Evolutionary conservation across 345 rosid species (phyloP).

Genomic region (Brassica juncea): DNA sequence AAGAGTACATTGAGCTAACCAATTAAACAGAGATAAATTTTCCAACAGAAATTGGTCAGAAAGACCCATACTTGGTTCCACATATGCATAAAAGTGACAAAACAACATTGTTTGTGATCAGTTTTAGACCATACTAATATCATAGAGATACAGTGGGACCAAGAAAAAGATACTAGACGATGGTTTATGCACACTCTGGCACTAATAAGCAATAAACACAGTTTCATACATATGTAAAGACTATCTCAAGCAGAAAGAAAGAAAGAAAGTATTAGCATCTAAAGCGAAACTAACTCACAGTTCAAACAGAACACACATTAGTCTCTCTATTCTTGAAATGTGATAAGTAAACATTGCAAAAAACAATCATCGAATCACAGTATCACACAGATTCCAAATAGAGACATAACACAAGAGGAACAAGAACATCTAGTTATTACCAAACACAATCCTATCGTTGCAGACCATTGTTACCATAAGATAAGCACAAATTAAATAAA

Average conservation of each 20-base stretch:
- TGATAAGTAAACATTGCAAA: too few relatives aligned
- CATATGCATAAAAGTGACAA: background rate
- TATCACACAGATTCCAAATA: too few relatives aligned
- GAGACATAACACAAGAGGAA: too few relatives aligned
- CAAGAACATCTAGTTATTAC: too few relatives aligned
- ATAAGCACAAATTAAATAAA: too few relatives aligned
- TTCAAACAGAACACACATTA: too few relatives aligned
- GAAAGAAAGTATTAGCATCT: background rate
- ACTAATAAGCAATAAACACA: background rate
- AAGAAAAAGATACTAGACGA: background rate
- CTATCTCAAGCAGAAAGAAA: background rate
- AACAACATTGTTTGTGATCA: background rate
- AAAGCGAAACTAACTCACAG: too few relatives aligned
- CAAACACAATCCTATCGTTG: too few relatives aligned
- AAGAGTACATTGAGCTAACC: background rate
- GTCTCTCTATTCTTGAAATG: too few relatives aligned
- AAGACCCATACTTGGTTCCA: slow-evolving; percentile 12
- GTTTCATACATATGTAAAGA: slow-evolving; percentile 5
- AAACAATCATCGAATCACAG: too few relatives aligned
- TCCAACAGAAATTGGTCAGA: background rate
- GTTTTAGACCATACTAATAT: background rate
- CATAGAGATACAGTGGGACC: background rate
- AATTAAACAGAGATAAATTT: background rate
- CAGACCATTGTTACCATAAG: too few relatives aligned
- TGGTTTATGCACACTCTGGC: background rate